A percentile compares a stretch with the other conserved stretches of the same genome.
phyloP scores from a whole-genome alignment of 371 early-diverging fungal species.

The Thermomucor indicae-seudaticae region DNA sequence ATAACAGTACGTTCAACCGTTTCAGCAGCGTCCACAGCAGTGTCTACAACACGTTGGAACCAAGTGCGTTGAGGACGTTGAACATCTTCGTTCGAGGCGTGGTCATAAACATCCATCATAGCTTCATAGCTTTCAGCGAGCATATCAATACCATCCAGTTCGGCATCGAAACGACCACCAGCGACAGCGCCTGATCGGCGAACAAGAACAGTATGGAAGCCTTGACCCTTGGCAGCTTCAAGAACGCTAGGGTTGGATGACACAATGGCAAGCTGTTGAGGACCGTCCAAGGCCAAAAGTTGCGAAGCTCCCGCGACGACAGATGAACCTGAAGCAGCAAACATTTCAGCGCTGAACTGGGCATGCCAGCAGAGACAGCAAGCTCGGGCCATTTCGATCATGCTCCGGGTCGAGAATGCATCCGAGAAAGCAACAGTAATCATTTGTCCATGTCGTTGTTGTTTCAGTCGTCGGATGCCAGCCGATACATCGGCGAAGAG shows the following conservation, averaged over 20 bases:
- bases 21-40: slow-evolving; percentile 17
- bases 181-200: slow-evolving; percentile 12
- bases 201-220: slow-evolving; percentile 29
- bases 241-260: slow-evolving; percentile 31
- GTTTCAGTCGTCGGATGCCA: slow-evolving; percentile 33
- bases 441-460: slow-evolving; percentile 16
- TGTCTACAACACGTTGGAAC: slow-evolving; percentile 35
- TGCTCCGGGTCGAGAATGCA: slow-evolving; percentile 28
- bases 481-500: slow-evolving; percentile 28
- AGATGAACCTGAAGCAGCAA: slow-evolving; percentile 13
- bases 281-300: slow-evolving; percentile 23
- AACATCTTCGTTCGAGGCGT: slow-evolving; percentile 20
- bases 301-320: slow-evolving; percentile 19
- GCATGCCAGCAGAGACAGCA: slow-evolving; percentile 43
- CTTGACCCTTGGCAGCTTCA: slow-evolving; percentile 24
- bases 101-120: slow-evolving; percentile 31
- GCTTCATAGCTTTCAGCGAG: slow-evolving; percentile 41
- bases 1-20: slow-evolving; percentile 11
- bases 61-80: slow-evolving; percentile 18
- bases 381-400: slow-evolving; percentile 36
- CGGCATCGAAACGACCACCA: slow-evolving; percentile 17
- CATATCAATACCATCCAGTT: slow-evolving; percentile 32
- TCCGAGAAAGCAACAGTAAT: slow-evolving; percentile 31
- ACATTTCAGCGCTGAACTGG: slow-evolving; percentile 36
- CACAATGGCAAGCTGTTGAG: slow-evolving; percentile 32